Percentiles rank a stretch among this genome's conserved stretches.
Conservation (phyloP, 108 stramenopile species). For the Discostella stelligeroides region DNA sequence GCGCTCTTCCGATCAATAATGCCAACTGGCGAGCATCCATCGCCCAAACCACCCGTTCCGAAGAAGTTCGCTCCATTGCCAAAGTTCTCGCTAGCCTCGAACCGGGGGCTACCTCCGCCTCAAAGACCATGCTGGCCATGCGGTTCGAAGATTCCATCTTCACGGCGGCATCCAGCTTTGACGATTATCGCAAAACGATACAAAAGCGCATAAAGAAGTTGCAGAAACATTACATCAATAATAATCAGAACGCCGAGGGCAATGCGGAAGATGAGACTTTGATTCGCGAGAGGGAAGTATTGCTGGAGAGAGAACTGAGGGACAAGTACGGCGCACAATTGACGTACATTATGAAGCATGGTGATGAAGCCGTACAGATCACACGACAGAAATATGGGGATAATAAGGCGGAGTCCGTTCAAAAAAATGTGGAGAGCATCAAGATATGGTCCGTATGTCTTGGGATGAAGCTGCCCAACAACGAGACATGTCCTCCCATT, state of each 20-base stretch:
- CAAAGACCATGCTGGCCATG: conserved; percentile 78
- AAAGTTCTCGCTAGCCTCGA: conserved; percentile 72
- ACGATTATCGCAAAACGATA: conserved; percentile 75
- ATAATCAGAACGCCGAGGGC: conserved; percentile 29
- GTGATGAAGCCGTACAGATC: conserved; percentile 53
- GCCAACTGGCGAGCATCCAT: conserved; percentile 62
- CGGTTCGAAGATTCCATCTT: conserved; percentile 82
- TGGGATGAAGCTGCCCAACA: conserved; percentile 37
- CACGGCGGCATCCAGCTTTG: conserved; percentile 56
- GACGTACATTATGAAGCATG: conserved; percentile 64
- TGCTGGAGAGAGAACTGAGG: conserved; percentile 46
- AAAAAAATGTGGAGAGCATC: conserved; percentile 59
- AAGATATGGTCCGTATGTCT: conserved; percentile 57
- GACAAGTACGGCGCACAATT: conserved; percentile 61
- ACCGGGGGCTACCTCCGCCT: conserved; percentile 67
- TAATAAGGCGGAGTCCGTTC: conserved; percentile 52
- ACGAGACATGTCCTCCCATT: background rate
- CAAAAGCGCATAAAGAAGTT: conserved; percentile 73
- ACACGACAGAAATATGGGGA: conserved; percentile 47
- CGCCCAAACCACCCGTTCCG: conserved; percentile 69
- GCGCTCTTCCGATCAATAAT: background rate
- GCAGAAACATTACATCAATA: conserved; percentile 65
- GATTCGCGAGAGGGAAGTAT: conserved; percentile 38
- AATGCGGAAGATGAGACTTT: conserved; percentile 20
- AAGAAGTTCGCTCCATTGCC: conserved; percentile 79